A percentile compares a stretch with the other conserved stretches of the same genome.
phyloP scores from a whole-genome alignment of 352 stramenopile genomes.

The Phytophthora crassamura region DNA sequence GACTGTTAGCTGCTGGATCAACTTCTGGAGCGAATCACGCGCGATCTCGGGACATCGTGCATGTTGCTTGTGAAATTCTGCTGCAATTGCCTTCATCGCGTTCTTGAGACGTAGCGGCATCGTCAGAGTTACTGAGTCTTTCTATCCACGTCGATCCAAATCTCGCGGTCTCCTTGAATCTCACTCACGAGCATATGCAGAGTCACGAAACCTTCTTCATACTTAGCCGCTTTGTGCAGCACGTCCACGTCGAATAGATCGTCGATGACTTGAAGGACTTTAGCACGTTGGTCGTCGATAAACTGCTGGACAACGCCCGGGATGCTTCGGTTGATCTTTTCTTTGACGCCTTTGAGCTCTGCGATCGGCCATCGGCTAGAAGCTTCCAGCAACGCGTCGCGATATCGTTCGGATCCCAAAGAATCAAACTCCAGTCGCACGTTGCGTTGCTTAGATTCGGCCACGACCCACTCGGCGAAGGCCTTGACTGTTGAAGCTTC shows the following conservation, averaged over 20 bases:
- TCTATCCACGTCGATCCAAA: slow-evolving; percentile 27
- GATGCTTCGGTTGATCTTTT: slow-evolving; percentile 31
- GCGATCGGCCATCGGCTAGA: slow-evolving; percentile 27
- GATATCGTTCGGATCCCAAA: background rate
- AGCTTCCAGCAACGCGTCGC: slow-evolving; percentile 26
- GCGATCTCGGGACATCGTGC: background rate
- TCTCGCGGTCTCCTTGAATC: slow-evolving; percentile 16
- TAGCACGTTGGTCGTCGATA: slow-evolving; percentile 30
- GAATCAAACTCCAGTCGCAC: slow-evolving; percentile 16
- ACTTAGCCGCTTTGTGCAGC: slow-evolving; percentile 20
- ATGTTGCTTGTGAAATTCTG: slow-evolving; percentile 16
- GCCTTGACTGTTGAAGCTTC: slow-evolving; percentile 25
- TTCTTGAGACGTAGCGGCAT: slow-evolving; percentile 41
- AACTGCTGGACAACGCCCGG: slow-evolving; percentile 15
- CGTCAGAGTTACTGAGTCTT: slow-evolving; percentile 17
- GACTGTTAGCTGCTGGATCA: slow-evolving; percentile 26
- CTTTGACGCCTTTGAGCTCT: slow-evolving; percentile 33
- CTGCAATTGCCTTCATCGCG: slow-evolving; percentile 31
- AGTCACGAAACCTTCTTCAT: slow-evolving; percentile 16
- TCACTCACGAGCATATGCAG: slow-evolving; percentile 21
- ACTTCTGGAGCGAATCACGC: slow-evolving; percentile 8
- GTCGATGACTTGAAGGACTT: slow-evolving; percentile 19
- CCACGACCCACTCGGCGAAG: slow-evolving; percentile 35
- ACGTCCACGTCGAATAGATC: slow-evolving; percentile 49
- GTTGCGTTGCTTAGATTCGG: slow-evolving; percentile 29